Evolutionary conservation across 495 filamentous ascomycete species (phyloP).

Genomic region (Hypoxylon rickii): DNA sequence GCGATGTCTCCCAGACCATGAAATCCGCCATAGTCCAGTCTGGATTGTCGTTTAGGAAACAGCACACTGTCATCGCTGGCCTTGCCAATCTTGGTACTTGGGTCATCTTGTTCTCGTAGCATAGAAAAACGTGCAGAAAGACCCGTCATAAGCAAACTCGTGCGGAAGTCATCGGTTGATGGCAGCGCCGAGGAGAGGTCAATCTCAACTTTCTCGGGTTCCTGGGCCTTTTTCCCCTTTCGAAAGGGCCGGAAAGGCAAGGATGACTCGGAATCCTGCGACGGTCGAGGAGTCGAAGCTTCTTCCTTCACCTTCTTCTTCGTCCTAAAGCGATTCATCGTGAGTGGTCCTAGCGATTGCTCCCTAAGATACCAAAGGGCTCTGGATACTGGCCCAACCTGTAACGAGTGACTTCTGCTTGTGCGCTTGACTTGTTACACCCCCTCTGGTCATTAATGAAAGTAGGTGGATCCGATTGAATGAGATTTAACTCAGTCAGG

Average conservation of each 20-base stretch:
- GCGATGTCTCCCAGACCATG: constrained; percentile 77
- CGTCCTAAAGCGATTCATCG: constrained; percentile 77
- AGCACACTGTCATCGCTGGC: constrained; percentile 93
- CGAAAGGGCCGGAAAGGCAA: constrained; percentile 60
- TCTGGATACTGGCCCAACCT: not conserved
- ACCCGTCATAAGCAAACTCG: constrained; percentile 93
- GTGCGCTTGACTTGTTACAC: too few relatives aligned
- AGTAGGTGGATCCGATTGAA: constrained; percentile 3
- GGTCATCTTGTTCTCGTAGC: constrained; percentile 91
- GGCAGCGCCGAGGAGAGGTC: constrained; percentile 78
- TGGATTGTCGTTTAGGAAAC: constrained; percentile 77
- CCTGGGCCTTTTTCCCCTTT: constrained; percentile 60
- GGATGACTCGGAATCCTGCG: constrained; percentile 56
- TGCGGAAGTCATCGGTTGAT: constrained; percentile 89
- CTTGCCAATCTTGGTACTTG: constrained; percentile 82
- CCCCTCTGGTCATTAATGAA: constrained; percentile 17
- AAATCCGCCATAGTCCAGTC: constrained; percentile 56
- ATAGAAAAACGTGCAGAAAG: constrained; percentile 96
- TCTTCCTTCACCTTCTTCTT: constrained; percentile 71
- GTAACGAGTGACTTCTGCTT: constrained; percentile 9
- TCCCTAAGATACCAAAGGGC: not conserved
- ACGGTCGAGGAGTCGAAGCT: constrained; percentile 49
- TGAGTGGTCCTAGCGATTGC: constrained; percentile 5
- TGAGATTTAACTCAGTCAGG: constrained; percentile 5
- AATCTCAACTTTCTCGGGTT: constrained; percentile 66